A percentile compares a stretch with the other conserved stretches of the same genome.
Evolutionary conservation across 2,329 filamentous ascomycete species (phyloP).

Genomic region (Sphaerostilbella broomeana): DNA sequence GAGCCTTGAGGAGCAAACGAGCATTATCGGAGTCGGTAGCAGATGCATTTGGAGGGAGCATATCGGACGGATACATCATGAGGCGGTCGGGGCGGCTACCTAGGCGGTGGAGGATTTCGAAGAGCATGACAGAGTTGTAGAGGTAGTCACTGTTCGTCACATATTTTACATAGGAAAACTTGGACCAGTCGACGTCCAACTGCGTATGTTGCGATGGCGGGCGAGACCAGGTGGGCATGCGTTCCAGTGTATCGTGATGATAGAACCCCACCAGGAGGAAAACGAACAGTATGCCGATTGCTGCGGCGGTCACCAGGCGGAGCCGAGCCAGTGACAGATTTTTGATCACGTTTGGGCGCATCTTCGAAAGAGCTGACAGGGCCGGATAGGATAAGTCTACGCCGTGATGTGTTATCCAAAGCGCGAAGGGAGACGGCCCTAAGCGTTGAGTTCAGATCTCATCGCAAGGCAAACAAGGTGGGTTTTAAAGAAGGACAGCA

Average conservation of each 20-base stretch:
- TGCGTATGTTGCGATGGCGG: background rate
- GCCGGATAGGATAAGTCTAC: too few species aligned
- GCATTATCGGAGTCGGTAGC: constrained; percentile 24
- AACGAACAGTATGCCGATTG: background rate
- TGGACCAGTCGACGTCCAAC: constrained; percentile 32
- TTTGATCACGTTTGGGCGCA: background rate
- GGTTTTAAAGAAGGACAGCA: too few species aligned
- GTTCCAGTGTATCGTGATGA: background rate
- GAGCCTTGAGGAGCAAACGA: constrained; percentile 34
- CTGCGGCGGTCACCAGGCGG: background rate
- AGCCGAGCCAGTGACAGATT: background rate
- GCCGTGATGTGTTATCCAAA: too few species aligned
- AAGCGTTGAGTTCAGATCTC: too few species aligned
- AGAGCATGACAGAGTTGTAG: constrained; percentile 46
- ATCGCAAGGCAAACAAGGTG: too few species aligned
- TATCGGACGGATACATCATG: constrained; percentile 38
- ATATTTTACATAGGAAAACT: constrained; percentile 44
- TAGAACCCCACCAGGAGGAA: background rate
- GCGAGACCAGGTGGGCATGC: background rate
- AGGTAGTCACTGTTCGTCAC: constrained; percentile 40
- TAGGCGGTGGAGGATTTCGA: constrained; percentile 37
- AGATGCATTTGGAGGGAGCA: constrained; percentile 27
- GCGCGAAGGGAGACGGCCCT: too few species aligned
- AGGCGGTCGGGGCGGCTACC: constrained; percentile 38
- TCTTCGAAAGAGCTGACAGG: too few species aligned